Base-by-base conservation (phyloP, 257 asterid genomes). In the Capsicum baccatum region DNA sequence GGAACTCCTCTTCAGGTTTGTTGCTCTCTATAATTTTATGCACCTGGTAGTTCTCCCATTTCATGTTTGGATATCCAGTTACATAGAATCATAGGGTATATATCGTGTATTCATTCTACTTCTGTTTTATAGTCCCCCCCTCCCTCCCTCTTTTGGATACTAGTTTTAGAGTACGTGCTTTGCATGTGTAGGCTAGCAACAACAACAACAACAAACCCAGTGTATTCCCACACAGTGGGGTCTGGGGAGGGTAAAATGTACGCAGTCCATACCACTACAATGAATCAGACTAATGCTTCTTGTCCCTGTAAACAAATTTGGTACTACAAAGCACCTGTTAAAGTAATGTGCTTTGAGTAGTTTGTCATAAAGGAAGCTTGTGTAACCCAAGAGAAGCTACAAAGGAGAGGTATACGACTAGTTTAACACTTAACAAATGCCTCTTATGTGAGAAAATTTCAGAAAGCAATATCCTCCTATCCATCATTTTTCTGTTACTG, bases 1-100 rank as follows among this genome's bases (percentile, higher is more conserved):
- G 99, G 99, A 85, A 97, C 99, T 73, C 99, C 99, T 63, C 99
- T 97, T 85, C 99, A 97, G 98, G 99, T 94, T 79, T 88, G 87
- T 84, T 14, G 63, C 81, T 76, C 52, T 76, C 63, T 52, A 39
- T 39, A 39, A 39, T 39, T 39, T 4, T 39, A n/a, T 42, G 54
- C 55, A 42, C 14, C 56, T 69, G 35, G 26, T 69, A 39, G 79
- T 69, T 69, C 55, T 69, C 15, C 19, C 56, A 55, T 52, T 76
- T 76, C 63, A 52, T 76, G 26, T 26, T 76, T 54, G 12, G 63
- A 26, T 76, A 4, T 54, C 81, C 48, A 21, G 81, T 76, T 52
- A 76, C 13, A 14, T 54, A 76, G 48, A 76, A 26, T 76, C 11
- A 52, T 4, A 14, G 59, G 60, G 81, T 26, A 26, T 76, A 21